phyloP scores from a whole-genome alignment of 2,329 filamentous ascomycete species.

The Aphanoascus verrucosus region DNA sequence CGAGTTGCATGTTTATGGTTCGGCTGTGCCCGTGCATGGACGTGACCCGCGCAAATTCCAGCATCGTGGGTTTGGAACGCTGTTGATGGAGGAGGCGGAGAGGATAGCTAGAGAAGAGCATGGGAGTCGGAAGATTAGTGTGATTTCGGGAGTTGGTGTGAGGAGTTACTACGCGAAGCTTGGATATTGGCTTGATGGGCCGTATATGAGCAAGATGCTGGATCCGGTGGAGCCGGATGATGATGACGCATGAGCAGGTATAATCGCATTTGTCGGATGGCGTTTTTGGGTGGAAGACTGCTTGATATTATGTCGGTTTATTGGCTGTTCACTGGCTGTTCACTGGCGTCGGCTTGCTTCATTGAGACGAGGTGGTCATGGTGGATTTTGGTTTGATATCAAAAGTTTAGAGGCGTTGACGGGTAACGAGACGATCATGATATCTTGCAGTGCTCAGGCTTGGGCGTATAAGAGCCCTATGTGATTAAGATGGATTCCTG shows the following conservation, averaged over 20 bases:
- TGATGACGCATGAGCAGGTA: neutral
- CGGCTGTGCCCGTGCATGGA: slow-evolving; percentile 92
- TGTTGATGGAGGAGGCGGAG: slow-evolving; percentile 97
- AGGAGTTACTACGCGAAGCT: slow-evolving; percentile 89
- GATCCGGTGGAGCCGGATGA: slow-evolving; percentile 26
- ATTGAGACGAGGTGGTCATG: neutral
- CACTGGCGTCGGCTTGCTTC: neutral
- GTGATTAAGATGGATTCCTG: too few relatives aligned
- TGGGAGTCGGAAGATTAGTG: slow-evolving; percentile 83
- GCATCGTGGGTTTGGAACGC: slow-evolving; percentile 90
- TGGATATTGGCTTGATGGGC: slow-evolving; percentile 87
- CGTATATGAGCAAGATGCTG: slow-evolving; percentile 55
- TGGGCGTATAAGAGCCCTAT: too few relatives aligned
- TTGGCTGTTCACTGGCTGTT: too few relatives aligned
- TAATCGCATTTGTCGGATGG: neutral
- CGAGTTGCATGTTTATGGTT: slow-evolving; percentile 93
- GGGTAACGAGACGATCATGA: too few relatives aligned
- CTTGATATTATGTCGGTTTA: neutral
- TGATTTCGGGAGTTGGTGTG: slow-evolving; percentile 96
- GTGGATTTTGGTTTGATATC: too few relatives aligned
- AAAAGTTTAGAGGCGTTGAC: too few relatives aligned
- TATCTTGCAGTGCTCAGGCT: too few relatives aligned
- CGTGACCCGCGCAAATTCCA: slow-evolving; percentile 94
- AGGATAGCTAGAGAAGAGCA: slow-evolving; percentile 91
- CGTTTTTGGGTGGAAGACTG: neutral